These are phyloP conservation scores for Penicillium nordicum DNA, from an alignment of 2,329 filamentous ascomycete species.

Conservation along the genomic window DNA sequence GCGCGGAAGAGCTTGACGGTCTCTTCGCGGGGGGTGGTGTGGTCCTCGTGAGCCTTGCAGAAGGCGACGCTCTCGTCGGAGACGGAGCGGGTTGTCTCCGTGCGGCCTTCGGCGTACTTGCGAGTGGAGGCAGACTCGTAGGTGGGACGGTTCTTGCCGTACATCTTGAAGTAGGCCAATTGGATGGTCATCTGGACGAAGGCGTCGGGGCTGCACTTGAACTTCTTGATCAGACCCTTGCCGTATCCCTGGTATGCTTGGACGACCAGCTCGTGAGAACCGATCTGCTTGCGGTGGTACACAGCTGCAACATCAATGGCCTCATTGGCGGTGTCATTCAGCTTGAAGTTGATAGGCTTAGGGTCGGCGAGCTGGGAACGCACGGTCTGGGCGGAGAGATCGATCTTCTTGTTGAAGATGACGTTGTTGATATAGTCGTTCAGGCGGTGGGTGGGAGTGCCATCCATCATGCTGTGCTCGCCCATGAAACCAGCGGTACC, in stretches of 20 bases:
- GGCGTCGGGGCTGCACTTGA: conserved; percentile 95
- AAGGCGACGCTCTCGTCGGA: conserved; percentile 89
- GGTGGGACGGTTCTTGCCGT: conserved; percentile 93
- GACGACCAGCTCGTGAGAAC: conserved; percentile 83
- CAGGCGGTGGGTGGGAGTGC: conserved; percentile 90
- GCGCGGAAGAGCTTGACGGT: conserved; percentile 74
- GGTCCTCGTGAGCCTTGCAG: conserved; percentile 80
- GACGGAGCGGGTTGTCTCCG: conserved; percentile 90
- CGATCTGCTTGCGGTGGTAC: conserved; percentile 79
- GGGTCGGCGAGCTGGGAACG: conserved; percentile 85
- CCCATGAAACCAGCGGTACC: conserved; percentile 96
- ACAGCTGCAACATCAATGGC: conserved; percentile 75
- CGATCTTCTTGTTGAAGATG: conserved; percentile 92
- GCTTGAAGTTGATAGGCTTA: conserved; percentile 69
- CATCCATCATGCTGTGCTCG: conserved; percentile 99
- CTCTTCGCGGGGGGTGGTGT: conserved; percentile 59
- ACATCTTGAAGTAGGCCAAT: conserved; percentile 98
- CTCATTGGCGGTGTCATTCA: conserved; percentile 68
- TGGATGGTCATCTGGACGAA: conserved; percentile 99
- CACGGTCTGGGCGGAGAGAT: conserved; percentile 73
- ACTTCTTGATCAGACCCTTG: conserved; percentile 98
- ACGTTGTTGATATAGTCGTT: conserved; percentile 92
- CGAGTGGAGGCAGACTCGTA: conserved; percentile 96
- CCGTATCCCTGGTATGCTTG: conserved; percentile 97
- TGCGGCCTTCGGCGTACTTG: conserved; percentile 93